Evolutionary conservation across 2,329 filamentous ascomycete genomes (phyloP).

Genomic region (Chaetomium globosum): DNA sequence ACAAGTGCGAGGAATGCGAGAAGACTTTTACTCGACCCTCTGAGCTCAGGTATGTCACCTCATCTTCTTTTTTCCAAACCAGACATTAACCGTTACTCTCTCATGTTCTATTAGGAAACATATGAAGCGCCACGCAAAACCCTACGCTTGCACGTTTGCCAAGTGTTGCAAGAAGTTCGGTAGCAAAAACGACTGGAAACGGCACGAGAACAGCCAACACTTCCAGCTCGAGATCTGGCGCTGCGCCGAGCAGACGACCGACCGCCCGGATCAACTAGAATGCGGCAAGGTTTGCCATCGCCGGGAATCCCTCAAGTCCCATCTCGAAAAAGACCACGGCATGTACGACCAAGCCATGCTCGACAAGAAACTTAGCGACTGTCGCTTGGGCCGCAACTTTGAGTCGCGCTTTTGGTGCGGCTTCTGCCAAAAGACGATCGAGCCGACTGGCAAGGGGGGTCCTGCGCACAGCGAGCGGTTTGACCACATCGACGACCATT

Average conservation of each 20-base stretch:
- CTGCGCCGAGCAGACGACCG: slow-evolving; percentile 54
- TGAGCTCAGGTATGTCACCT: slow-evolving; percentile 57
- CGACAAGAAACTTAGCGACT: slow-evolving; percentile 53
- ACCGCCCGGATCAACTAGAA: slow-evolving; percentile 22
- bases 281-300: slow-evolving; percentile 65
- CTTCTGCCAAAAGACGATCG: slow-evolving; percentile 67
- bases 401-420: slow-evolving; percentile 82
- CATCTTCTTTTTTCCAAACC: no score
- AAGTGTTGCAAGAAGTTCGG: slow-evolving; percentile 75
- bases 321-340: slow-evolving; percentile 59
- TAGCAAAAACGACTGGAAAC: slow-evolving; percentile 94
- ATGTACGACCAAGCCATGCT: slow-evolving; percentile 41
- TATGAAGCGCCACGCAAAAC: slow-evolving; percentile 75
- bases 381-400: slow-evolving; percentile 65
- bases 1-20: slow-evolving; percentile 46
- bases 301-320: slow-evolving; percentile 61
- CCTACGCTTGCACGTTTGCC: slow-evolving; percentile 78
- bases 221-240: slow-evolving; percentile 71
- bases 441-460: slow-evolving; percentile 52
- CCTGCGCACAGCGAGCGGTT: slow-evolving; percentile 56
- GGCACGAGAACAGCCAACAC: slow-evolving; percentile 83
- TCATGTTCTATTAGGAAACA: slow-evolving; percentile 69
- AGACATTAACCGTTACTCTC: neutral
- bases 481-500: slow-evolving; percentile 77
- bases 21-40: slow-evolving; percentile 56